Base-by-base conservation (phyloP, 495 filamentous ascomycete genomes). In the Talaromyces nanjingensis region DNA sequence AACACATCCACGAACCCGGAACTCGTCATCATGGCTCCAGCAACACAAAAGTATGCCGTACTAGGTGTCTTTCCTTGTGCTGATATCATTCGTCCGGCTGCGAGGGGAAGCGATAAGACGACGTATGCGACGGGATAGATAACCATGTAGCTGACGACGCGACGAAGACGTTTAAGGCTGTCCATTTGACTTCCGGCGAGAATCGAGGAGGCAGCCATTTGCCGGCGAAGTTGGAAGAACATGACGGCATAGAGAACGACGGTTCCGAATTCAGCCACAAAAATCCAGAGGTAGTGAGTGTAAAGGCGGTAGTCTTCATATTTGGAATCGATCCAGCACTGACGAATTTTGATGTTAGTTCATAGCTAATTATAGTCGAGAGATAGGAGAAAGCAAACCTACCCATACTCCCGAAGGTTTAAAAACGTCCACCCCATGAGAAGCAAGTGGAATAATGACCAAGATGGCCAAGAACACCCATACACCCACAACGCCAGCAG, bases 281-380 rank as follows among this genome's bases (percentile, higher is more conserved):
- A 91, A 70, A 91, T 89, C 83, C 86, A 92, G 64, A 92, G 73
- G 67, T 92, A 92, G 68, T 92, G 89, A 14, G 86, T 79, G 78
- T 82, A 85, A 8, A 92, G 84, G 62, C 88, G 88, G 57, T 86
- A 80, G 18, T 67, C 67, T 63, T 85, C 79, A 72, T 86, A 84
- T 22, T 74, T 68, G 16, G 76, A 68, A 61, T 85, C 84, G n/a
- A 91, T 73, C 89, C 89, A 92, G 70, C 89, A 92, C 89, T 89
- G 65, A 12, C 18, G 3, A 53, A 56, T 12, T 58, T 2, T 31
- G n/a, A 49, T 22, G n/a, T 66, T n/a, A 71, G 57, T 63, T 61
- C 22, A 31, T 12, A 12, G 27, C 16, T 39, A 5, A 52, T 34
- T 8, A 59, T 2, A 6, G 22, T 16, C n/a, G 12, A 42, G 14